A percentile compares a stretch with the other conserved stretches of the same genome.
phyloP scores from a whole-genome alignment of 768 basidiomycete species.

The Xanthoconium stramineum region DNA sequence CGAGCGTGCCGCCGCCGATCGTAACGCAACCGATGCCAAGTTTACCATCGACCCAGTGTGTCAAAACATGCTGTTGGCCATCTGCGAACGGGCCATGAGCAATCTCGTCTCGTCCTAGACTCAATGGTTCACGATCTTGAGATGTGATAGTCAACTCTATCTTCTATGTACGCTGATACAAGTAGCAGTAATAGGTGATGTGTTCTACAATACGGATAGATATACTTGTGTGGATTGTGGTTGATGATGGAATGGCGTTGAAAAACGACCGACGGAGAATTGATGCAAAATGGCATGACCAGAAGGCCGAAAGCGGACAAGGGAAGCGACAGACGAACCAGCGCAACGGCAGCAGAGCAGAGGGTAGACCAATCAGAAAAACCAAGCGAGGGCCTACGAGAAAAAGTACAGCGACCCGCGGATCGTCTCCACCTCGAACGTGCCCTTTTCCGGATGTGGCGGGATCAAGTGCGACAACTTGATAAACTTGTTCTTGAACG shows the following conservation, averaged over 20 bases:
- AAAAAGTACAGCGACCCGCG: conserved; percentile 90
- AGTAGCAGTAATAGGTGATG: conserved; percentile 7
- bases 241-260: not conserved
- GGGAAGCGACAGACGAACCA: not conserved
- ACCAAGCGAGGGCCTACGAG: conserved; percentile 48
- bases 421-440: conserved; percentile 80
- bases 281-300: no score
- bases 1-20: not conserved
- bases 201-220: conserved; percentile 16
- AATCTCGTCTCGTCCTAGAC: conserved; percentile 2
- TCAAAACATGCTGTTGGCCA: conserved; percentile 27
- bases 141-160: not conserved
- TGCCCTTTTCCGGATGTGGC: conserved; percentile 78
- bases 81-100: conserved; percentile 25
- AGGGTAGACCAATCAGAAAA: no score
- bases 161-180: conserved; percentile 12
- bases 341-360: no score
- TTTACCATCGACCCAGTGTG: conserved; percentile 19
- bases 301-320: no score
- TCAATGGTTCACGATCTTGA: not conserved
- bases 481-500: conserved; percentile 59
- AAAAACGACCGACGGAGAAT: not conserved
- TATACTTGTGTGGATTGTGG: not conserved
- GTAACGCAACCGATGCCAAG: not conserved
- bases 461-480: conserved; percentile 73